phyloP scores from a whole-genome alignment of 495 filamentous ascomycete species.

The Penicillium pancosmium region DNA sequence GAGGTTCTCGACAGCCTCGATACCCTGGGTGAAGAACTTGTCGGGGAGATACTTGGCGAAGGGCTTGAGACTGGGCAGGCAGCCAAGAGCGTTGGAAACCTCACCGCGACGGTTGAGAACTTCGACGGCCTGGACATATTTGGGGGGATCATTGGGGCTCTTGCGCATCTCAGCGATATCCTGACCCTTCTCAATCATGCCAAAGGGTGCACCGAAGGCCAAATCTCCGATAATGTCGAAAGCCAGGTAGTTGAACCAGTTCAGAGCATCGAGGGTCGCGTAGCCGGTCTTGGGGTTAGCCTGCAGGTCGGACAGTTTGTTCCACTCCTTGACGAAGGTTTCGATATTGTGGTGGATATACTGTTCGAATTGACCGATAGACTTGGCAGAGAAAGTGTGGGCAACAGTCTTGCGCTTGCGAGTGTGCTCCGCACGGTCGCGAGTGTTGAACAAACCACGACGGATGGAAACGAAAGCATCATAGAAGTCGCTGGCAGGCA shows the following conservation, averaged over 20 bases:
- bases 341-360: conserved; percentile 84
- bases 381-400: conserved; percentile 85
- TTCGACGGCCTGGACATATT: conserved; percentile 54
- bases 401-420: conserved; percentile 89
- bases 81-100: conserved; percentile 54
- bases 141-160: conserved; percentile 42
- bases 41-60: conserved; percentile 57
- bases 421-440: conserved; percentile 79
- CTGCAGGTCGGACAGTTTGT: conserved; percentile 51
- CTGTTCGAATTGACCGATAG: conserved; percentile 82
- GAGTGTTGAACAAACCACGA: conserved; percentile 88
- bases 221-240: conserved; percentile 85
- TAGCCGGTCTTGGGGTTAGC: conserved; percentile 52
- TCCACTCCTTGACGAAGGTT: conserved; percentile 74
- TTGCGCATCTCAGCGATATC: conserved; percentile 65
- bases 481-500: conserved; percentile 67
- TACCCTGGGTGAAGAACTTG: conserved; percentile 53
- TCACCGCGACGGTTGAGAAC: conserved; percentile 59
- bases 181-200: conserved; percentile 54
- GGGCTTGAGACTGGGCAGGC: conserved; percentile 48
- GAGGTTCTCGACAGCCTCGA: conserved; percentile 52
- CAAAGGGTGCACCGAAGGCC: conserved; percentile 58
- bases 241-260: conserved; percentile 95
- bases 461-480: conserved; percentile 89
- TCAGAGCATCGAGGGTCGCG: conserved; percentile 71